phyloP scores from a whole-genome alignment of 495 filamentous ascomycete genomes.

The Polyplosphaeria fusca region DNA sequence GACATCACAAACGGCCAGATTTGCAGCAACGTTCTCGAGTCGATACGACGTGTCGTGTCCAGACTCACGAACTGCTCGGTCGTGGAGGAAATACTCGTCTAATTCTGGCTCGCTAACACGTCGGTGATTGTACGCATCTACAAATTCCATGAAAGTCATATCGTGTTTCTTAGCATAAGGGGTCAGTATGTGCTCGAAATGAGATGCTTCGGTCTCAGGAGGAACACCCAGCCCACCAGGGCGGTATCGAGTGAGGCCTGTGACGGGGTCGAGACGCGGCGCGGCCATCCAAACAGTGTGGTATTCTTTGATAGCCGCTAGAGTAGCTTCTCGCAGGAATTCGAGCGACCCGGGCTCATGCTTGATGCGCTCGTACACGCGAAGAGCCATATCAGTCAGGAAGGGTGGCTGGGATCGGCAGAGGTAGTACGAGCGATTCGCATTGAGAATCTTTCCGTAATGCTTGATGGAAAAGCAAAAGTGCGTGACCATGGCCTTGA shows the following conservation, averaged over 20 bases:
- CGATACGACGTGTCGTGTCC: constrained; percentile 96
- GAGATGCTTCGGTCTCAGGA: constrained; percentile 85
- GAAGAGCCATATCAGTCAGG: constrained; percentile 92
- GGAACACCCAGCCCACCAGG: constrained; percentile 88
- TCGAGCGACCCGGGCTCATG: constrained; percentile 70
- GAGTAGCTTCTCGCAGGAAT: constrained; percentile 71
- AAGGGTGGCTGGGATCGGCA: constrained; percentile 93
- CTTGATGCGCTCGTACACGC: constrained; percentile 83
- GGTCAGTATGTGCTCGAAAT: constrained; percentile 80
- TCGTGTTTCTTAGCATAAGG: constrained; percentile 84
- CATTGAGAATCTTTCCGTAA: constrained; percentile 97
- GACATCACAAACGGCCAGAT: constrained; percentile 89
- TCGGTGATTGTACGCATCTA: constrained; percentile 76
- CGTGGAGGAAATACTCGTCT: constrained; percentile 93
- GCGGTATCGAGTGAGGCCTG: constrained; percentile 85
- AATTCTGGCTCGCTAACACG: constrained; percentile 79
- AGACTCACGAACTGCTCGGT: constrained; percentile 91
- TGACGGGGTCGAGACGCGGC: constrained; percentile 73
- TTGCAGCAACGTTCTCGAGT: constrained; percentile 78
- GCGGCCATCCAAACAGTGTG: constrained; percentile 81
- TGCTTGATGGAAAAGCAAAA: constrained; percentile 98
- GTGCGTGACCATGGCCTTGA: constrained; percentile 89
- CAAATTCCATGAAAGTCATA: constrained; percentile 77
- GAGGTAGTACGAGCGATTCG: constrained; percentile 93
- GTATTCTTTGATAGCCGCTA: constrained; percentile 97